phyloP scores from a whole-genome alignment of 352 stramenopile genomes.

The Phytophthora constricta region DNA sequence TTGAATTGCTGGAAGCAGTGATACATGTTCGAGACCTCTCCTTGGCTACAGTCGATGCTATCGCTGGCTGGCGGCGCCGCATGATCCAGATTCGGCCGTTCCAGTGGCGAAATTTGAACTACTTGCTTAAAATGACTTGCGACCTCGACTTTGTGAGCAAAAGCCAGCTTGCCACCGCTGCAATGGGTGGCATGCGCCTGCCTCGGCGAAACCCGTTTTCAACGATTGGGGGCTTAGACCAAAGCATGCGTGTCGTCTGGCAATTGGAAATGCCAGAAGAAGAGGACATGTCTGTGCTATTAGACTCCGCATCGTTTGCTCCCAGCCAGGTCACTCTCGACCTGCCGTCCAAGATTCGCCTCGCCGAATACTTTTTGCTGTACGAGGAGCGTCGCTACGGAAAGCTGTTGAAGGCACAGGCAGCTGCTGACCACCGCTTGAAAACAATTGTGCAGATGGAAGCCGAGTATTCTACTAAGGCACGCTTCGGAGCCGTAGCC shows the following conservation, averaged over 20 bases:
- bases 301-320: constrained; percentile 61
- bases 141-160: constrained; percentile 82
- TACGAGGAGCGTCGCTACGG: constrained; percentile 64
- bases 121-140: constrained; percentile 68
- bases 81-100: constrained; percentile 73
- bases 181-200: constrained; percentile 67
- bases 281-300: constrained; percentile 58
- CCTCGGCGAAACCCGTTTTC: constrained; percentile 72
- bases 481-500: constrained; percentile 42
- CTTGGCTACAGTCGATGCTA: constrained; percentile 57
- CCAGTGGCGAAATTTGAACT: constrained; percentile 67
- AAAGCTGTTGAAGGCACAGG: constrained; percentile 40
- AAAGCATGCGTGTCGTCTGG: constrained; percentile 65
- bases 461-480: constrained; percentile 62
- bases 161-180: constrained; percentile 54
- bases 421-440: constrained; percentile 49
- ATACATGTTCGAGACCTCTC: constrained; percentile 56
- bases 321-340: constrained; percentile 43
- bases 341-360: constrained; percentile 50
- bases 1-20: constrained; percentile 58
- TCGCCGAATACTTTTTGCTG: constrained; percentile 65
- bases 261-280: constrained; percentile 59
- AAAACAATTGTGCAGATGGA: constrained; percentile 66
- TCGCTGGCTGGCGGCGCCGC: constrained; percentile 64
- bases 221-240: constrained; percentile 71